A percentile compares a stretch with the other conserved stretches of the same genome.
Conservation (phyloP, 495 filamentous ascomycete species). For the Pyrenula aspistea region DNA sequence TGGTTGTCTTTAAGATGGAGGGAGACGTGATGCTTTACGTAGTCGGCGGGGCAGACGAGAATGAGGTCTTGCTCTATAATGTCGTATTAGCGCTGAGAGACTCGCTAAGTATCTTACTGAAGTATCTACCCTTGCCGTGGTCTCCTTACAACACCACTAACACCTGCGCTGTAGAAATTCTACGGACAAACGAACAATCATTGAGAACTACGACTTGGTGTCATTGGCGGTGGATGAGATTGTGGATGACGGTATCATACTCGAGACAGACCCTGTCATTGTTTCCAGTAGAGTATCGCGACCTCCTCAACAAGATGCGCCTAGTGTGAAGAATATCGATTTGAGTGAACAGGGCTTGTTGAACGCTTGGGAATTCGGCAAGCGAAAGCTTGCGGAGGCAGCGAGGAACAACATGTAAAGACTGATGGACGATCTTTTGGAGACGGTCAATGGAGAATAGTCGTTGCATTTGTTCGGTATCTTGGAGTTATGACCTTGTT, state of each 20-base stretch:
- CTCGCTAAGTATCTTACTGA: slow-evolving; percentile 81
- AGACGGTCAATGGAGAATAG: too few relatives aligned
- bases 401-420: slow-evolving; percentile 1
- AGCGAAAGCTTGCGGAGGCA: slow-evolving; percentile 80
- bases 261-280: slow-evolving; percentile 90
- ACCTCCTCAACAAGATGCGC: slow-evolving; percentile 80
- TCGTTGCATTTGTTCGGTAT: neutral
- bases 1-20: slow-evolving; percentile 96
- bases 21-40: slow-evolving; percentile 96
- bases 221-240: slow-evolving; percentile 92
- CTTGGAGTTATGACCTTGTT: too few relatives aligned
- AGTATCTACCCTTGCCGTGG: slow-evolving; percentile 39
- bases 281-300: slow-evolving; percentile 83
- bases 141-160: neutral
- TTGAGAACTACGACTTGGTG: slow-evolving; percentile 94
- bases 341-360: slow-evolving; percentile 91
- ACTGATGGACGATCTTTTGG: too few relatives aligned
- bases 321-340: slow-evolving; percentile 84
- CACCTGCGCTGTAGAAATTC: slow-evolving; percentile 50
- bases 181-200: slow-evolving; percentile 91
- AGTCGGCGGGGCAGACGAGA: slow-evolving; percentile 84
- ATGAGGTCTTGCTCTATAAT: slow-evolving; percentile 92
- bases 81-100: slow-evolving; percentile 82
- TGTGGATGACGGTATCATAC: slow-evolving; percentile 89
- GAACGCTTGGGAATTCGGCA: slow-evolving; percentile 91